Percentiles rank a stretch among this genome's conserved stretches.
phyloP scores from a whole-genome alignment of 495 filamentous ascomycete genomes.

The Aspergillus asperescens region DNA sequence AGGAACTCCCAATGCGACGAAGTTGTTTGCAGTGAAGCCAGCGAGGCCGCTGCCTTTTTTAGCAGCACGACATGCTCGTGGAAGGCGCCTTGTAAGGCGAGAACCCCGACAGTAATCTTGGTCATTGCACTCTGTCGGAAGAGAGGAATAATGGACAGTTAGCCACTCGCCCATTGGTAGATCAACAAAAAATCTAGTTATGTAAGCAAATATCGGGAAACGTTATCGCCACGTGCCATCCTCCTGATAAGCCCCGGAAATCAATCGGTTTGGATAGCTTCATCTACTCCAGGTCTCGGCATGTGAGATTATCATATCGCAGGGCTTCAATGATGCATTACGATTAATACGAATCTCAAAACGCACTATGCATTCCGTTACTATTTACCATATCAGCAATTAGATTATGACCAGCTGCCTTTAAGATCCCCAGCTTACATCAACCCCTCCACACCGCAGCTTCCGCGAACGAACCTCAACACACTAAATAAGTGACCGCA shows the following conservation, averaged over 20 bases:
- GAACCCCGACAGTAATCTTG: slow-evolving; percentile 67
- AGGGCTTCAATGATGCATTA: neutral
- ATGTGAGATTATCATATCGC: neutral
- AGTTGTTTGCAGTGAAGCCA: slow-evolving; percentile 16
- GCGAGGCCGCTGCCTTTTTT: slow-evolving; percentile 51
- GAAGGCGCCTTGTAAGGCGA: slow-evolving; percentile 93
- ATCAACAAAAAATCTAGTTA: slow-evolving; percentile 9
- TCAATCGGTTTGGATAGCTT: neutral
- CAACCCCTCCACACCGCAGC: neutral
- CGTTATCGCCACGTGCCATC: slow-evolving; percentile 27
- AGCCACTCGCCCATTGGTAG: slow-evolving; percentile 4
- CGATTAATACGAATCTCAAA: neutral
- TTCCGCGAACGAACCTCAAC: neutral
- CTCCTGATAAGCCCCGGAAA: slow-evolving; percentile 16
- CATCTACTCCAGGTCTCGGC: neutral
- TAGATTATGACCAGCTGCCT: neutral
- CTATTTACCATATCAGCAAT: neutral
- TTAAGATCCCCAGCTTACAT: neutral
- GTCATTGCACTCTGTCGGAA: slow-evolving; percentile 21
- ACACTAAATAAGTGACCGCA: neutral
- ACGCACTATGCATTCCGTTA: neutral
- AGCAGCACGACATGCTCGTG: slow-evolving; percentile 79
- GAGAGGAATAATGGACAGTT: neutral
- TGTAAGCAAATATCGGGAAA: slow-evolving; percentile 9
- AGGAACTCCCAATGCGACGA: slow-evolving; percentile 54